These are phyloP conservation scores for Nectriaceae sp. DNA, from an alignment of 2,329 filamentous ascomycete genomes.

Conservation along the genomic window DNA sequence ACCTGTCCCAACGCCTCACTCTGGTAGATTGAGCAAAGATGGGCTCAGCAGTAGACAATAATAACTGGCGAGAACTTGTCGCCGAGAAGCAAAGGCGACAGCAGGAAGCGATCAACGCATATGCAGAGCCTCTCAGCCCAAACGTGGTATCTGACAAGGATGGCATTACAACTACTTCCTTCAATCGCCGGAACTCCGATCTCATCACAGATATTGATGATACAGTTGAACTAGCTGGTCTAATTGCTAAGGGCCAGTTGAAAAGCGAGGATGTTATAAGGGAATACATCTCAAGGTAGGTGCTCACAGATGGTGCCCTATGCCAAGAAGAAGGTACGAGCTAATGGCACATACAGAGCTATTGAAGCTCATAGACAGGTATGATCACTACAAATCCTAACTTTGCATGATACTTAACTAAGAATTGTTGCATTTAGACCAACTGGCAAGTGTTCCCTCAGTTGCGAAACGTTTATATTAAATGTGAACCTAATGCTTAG, in stretches of 20 bases:
- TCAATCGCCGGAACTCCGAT: not conserved
- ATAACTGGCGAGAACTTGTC: constrained; percentile 8
- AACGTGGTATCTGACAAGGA: not conserved
- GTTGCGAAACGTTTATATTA: too few species aligned
- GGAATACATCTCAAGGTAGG: constrained; percentile 10
- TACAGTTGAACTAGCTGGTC: not conserved
- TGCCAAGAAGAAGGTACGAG: too few species aligned
- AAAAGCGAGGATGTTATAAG: constrained; percentile 5
- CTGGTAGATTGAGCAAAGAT: too few species aligned
- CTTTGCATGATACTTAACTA: not conserved
- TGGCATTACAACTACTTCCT: too few species aligned
- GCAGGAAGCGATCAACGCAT: not conserved
- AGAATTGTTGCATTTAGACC: constrained; percentile 8
- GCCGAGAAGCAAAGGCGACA: constrained; percentile 5
- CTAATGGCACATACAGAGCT: too few species aligned
- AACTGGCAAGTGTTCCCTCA: constrained; percentile 9
- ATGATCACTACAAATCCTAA: not conserved
- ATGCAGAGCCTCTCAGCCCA: not conserved
- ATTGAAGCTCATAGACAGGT: constrained; percentile 11
- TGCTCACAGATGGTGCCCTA: too few species aligned
- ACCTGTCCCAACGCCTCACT: too few species aligned
- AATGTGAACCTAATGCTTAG: too few species aligned
- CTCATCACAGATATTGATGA: not conserved
- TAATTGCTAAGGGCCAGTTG: not conserved
- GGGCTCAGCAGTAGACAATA: not conserved